phyloP scores from a whole-genome alignment of 2,329 filamentous ascomycete species.

The Alternaria brassicae region DNA sequence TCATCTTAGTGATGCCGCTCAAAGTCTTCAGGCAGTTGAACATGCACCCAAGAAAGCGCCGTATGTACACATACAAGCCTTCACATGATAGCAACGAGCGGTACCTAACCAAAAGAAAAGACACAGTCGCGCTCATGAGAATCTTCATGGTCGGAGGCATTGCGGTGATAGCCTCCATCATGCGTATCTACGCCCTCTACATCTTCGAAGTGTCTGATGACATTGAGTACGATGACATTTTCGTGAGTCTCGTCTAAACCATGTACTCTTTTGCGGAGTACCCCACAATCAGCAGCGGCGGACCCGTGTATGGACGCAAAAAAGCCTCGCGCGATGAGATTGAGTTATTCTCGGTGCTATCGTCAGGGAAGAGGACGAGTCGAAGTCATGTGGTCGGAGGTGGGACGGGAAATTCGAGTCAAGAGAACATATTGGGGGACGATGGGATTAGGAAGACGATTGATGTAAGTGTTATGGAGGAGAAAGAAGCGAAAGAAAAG shows the following conservation, averaged over 20 bases:
- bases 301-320: neutral
- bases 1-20: neutral
- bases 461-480: neutral
- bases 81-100: neutral
- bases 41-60: neutral
- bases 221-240: neutral
- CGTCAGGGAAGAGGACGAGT: neutral
- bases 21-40: neutral
- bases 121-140: neutral
- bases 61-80: neutral
- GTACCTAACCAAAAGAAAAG: neutral
- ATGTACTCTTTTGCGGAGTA: too few species aligned
- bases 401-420: neutral
- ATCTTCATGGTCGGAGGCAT: neutral
- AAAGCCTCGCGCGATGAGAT: neutral
- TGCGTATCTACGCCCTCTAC: neutral
- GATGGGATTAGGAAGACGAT: neutral
- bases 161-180: neutral
- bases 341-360: neutral
- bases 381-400: neutral
- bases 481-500: neutral
- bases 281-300: neutral
- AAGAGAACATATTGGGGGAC: neutral
- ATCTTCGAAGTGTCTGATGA: neutral
- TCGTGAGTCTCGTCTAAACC: neutral